Evolutionary conservation across 2,329 filamentous ascomycete genomes (phyloP), one percentile per base, ranked within the genome.

Genomic region (Ophiosphaerella korrae): DNA sequence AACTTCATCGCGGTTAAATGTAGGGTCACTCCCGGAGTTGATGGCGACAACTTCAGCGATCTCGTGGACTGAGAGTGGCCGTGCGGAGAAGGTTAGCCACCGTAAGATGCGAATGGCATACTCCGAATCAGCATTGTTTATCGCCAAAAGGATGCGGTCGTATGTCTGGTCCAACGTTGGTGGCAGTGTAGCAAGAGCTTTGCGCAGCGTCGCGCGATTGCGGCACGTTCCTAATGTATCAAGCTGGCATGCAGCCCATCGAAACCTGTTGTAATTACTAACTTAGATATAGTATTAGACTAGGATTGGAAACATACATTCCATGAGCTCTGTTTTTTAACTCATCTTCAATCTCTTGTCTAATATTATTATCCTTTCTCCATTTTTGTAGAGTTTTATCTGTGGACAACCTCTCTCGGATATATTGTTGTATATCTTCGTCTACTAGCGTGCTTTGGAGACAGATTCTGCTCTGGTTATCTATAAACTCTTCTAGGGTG

Each of bases 1-100:
- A 29, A 29, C 26, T 6, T 29, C 26, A 29, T 29, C 9, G 5
- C 26, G 26, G 26, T 29, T 6, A 5, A 29, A 29, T 29, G 26
- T 5, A 3, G 26, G 26, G 3, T 29, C 26, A 6, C 26, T 2
- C 26, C 5, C 9, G 2, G 5, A 2, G 26, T 29, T 5, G 5
- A 29, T 29, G 26, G 26, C 26, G 26, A 58, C 49, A 1, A 61
- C 50, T 51, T 71, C 64, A 0, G 62, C 57, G 8, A 69, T n/a
- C 31, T 71, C 64, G 23, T 58, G 43, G 8, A 66, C 8, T 2
- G 29, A 53, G 0, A 71, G 50, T 8, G 61, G 64, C 31, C 60
- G 46, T 0, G 38, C 38, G 7, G 66, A 65, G 21, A 64, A 70
- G 0, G 60, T 53, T 6, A 71, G 45, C 66, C 60, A 70, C 32